Percentiles rank a stretch among this genome's conserved stretches.
phyloP scores from a whole-genome alignment of 495 filamentous ascomycete species.

The Xylaria bambusicola region DNA sequence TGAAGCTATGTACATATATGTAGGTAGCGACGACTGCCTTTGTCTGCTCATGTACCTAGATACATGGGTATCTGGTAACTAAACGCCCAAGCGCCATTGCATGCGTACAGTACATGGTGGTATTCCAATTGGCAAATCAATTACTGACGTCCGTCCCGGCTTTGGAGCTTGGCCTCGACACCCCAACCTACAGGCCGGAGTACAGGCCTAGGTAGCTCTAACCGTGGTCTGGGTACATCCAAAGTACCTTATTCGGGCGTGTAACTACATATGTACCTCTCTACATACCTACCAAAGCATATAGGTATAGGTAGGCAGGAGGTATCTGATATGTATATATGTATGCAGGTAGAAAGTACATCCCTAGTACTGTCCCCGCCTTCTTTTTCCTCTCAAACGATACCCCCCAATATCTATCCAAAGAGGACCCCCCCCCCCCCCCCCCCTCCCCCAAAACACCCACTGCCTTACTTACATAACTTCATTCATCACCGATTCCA shows the following conservation, averaged over 20 bases:
- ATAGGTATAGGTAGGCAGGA: too few species aligned
- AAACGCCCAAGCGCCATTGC: conserved; percentile 17
- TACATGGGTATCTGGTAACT: too few species aligned
- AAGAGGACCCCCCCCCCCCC: conserved; percentile 20
- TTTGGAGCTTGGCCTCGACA: conserved; percentile 12
- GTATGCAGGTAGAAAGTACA: too few species aligned
- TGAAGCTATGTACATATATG: too few species aligned
- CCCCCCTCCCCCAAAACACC: conserved; percentile 11
- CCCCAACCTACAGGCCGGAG: neutral
- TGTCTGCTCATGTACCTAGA: too few species aligned
- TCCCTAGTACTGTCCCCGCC: neutral
- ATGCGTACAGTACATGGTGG: neutral
- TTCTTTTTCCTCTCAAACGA: conserved; percentile 15
- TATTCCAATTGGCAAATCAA: conserved; percentile 23
- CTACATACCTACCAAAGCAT: too few species aligned
- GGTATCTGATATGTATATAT: too few species aligned
- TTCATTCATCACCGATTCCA: conserved; percentile 24
- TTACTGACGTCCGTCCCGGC: conserved; percentile 15
- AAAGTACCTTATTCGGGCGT: too few species aligned
- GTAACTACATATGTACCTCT: too few species aligned
- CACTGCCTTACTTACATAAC: conserved; percentile 18
- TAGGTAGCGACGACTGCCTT: neutral
- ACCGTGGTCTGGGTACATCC: too few species aligned
- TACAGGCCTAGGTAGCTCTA: too few species aligned
- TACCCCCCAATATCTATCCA: too few species aligned